Conservation (phyloP, 2,329 filamentous ascomycete genomes). For the Verticillium zaregamsianum region DNA sequence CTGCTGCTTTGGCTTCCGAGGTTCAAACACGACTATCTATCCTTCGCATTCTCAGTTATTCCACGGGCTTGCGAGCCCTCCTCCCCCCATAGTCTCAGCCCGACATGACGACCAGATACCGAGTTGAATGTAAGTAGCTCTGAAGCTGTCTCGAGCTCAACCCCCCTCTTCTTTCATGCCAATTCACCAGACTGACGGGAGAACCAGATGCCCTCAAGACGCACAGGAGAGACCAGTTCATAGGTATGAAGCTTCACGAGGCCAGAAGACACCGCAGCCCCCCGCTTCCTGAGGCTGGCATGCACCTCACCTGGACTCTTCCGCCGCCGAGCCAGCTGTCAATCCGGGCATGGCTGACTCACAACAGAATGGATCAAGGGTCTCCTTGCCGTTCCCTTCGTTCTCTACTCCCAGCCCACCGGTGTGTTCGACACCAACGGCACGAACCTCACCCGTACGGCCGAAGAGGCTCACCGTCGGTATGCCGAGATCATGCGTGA, state of each 20-base stretch:
- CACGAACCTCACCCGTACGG: conserved; percentile 65
- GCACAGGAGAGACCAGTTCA: conserved; percentile 86
- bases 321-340: background rate
- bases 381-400: conserved; percentile 89
- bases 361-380: conserved; percentile 89
- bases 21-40: background rate
- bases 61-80: background rate
- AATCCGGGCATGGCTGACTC: conserved; percentile 3
- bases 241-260: conserved; percentile 46
- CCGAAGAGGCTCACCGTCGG: conserved; percentile 74
- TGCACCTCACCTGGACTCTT: too few relatives aligned
- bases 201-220: conserved; percentile 64
- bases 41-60: background rate
- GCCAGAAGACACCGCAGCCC: background rate
- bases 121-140: conserved; percentile 66
- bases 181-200: conserved; percentile 8
- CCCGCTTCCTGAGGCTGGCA: too few relatives aligned
- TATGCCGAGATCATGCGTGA: conserved; percentile 96
- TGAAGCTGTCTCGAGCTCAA: background rate
- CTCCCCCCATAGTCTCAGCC: background rate
- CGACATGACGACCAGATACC: conserved; percentile 59
- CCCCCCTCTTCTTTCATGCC: background rate
- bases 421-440: conserved; percentile 72
- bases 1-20: background rate
- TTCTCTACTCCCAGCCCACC: conserved; percentile 91